A percentile compares a stretch with the other conserved stretches of the same genome.
These are phyloP conservation scores for Melanogaster broomeanus DNA, from an alignment of 768 basidiomycete species.

Conservation along the genomic window DNA sequence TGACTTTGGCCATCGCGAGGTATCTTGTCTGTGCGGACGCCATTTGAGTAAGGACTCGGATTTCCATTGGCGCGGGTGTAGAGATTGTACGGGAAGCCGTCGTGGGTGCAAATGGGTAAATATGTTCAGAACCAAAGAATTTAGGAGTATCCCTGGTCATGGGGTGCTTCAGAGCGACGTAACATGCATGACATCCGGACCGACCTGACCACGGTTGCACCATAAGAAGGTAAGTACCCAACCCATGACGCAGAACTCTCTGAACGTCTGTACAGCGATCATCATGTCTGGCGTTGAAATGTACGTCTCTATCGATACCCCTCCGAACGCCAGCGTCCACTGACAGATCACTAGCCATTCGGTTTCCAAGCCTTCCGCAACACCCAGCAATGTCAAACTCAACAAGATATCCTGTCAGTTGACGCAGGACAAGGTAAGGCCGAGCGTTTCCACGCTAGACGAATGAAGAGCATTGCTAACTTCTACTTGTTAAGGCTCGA, in stretches of 20 bases:
- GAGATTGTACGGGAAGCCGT: constrained; percentile 11
- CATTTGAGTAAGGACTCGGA: too few species aligned
- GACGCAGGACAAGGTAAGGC: constrained; percentile 74
- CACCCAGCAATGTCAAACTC: constrained; percentile 46
- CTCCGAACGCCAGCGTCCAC: not conserved
- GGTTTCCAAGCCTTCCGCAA: constrained; percentile 20
- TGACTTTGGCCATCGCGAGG: too few species aligned
- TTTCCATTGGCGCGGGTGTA: too few species aligned
- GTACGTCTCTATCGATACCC: constrained; percentile 34
- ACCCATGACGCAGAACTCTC: not conserved
- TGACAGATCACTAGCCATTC: constrained; percentile 17
- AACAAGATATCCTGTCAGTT: constrained; percentile 76
- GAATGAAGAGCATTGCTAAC: not conserved
- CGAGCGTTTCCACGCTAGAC: not conserved
- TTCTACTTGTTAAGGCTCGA: constrained; percentile 40
- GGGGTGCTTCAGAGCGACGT: constrained; percentile 6
- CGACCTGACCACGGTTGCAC: constrained; percentile 4
- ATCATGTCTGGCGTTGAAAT: constrained; percentile 66
- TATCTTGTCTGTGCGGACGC: too few species aligned
- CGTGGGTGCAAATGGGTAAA: constrained; percentile 8
- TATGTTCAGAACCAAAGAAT: constrained; percentile 5
- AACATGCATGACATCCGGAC: constrained; percentile 11
- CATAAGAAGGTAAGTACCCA: constrained; percentile 15
- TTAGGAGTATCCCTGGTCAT: constrained; percentile 12
- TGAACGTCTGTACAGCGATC: constrained; percentile 5